These are phyloP conservation scores for Stylosanthes scabra DNA, from an alignment of 331 rosid species.

Conservation along the genomic window DNA sequence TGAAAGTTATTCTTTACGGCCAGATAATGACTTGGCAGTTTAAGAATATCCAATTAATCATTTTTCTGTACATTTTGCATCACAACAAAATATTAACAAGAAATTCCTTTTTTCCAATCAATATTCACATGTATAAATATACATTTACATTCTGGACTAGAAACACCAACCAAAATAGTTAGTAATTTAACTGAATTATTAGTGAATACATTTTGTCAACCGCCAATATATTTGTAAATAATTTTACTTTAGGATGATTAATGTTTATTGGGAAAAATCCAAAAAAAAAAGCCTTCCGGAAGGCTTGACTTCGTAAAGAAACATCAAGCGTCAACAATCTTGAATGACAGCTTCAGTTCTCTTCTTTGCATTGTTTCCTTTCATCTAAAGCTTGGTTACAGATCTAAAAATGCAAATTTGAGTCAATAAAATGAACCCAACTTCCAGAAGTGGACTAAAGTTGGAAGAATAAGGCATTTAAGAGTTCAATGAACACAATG, in stretches of 20 bases:
- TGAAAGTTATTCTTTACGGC: not conserved
- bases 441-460: constrained; percentile 7
- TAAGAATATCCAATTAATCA: not conserved
- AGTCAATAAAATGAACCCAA: constrained; percentile 19
- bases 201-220: not conserved
- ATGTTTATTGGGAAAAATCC: constrained; percentile 19
- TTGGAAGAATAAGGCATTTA: not conserved
- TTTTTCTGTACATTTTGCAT: not conserved
- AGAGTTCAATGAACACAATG: not conserved
- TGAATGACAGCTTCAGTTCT: constrained; percentile 18
- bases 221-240: constrained; percentile 24
- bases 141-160: constrained; percentile 1
- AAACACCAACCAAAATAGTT: not conserved
- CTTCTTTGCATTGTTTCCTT: not conserved
- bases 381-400: constrained; percentile 1
- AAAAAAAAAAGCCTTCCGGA: not conserved
- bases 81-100: not conserved
- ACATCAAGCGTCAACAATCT: constrained; percentile 7
- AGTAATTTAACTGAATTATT: not conserved
- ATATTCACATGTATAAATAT: constrained; percentile 29
- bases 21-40: constrained; percentile 13
- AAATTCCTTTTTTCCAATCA: constrained; percentile 9
- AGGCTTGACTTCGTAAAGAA: constrained; percentile 17
- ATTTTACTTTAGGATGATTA: not conserved
- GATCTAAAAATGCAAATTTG: not conserved